phyloP scores from a whole-genome alignment of 225 moss, liverwort and hornwort species.

The Rhytidiadelphus loreus region DNA sequence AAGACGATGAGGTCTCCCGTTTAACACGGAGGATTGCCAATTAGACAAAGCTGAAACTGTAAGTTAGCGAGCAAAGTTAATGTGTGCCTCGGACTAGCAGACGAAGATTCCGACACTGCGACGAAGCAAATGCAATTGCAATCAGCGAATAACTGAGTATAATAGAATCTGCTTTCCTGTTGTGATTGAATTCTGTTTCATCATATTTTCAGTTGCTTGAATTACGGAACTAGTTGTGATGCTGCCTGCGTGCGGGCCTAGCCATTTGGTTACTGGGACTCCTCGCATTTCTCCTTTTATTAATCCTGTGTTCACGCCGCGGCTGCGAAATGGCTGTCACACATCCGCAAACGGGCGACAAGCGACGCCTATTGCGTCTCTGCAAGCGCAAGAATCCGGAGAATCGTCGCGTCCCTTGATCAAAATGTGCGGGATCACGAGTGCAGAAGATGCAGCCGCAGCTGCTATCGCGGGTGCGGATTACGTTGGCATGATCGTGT shows the following conservation, averaged over 20 bases:
- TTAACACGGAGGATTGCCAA: background rate
- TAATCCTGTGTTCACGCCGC: background rate
- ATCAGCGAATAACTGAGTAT: background rate
- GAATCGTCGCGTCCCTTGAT: constrained; percentile 8
- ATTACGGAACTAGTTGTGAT: background rate
- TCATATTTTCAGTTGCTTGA: background rate
- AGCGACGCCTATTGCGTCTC: background rate
- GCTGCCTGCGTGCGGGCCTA: background rate
- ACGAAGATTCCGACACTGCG: background rate
- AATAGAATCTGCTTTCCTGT: background rate
- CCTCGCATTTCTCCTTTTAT: background rate
- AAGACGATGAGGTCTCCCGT: background rate
- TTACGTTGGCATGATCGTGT: constrained; percentile 76
- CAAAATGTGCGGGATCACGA: constrained; percentile 84
- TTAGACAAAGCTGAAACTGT: background rate
- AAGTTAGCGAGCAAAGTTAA: too few relatives aligned
- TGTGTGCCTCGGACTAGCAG: background rate
- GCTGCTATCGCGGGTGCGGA: constrained; percentile 57
- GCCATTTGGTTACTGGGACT: background rate
- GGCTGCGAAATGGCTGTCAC: background rate
- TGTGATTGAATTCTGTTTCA: background rate
- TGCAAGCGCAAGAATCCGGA: background rate
- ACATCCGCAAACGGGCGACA: background rate
- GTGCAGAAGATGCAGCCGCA: constrained; percentile 55
- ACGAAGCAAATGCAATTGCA: background rate